Evolutionary conservation across 129 eudicot species (phyloP).

Genomic region (Scalesia atractyloides): DNA sequence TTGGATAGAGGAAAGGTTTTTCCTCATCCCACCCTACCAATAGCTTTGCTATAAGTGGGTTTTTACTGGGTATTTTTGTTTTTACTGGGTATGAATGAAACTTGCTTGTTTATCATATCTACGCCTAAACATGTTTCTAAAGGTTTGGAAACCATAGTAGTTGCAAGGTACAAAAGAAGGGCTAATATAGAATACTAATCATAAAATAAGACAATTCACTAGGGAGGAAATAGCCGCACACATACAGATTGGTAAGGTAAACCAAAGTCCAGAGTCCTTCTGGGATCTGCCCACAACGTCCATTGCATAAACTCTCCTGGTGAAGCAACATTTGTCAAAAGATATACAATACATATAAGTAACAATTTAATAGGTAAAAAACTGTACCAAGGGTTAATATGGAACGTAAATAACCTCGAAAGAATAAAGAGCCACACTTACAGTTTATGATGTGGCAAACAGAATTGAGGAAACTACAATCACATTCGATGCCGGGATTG

Average conservation of each 20-base stretch:
- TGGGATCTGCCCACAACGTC: constrained; percentile 51
- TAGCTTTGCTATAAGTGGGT: too few relatives aligned
- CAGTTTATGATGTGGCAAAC: constrained; percentile 64
- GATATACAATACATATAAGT: neutral
- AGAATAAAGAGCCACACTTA: constrained; percentile 37
- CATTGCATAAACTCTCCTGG: constrained; percentile 55
- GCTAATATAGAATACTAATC: too few relatives aligned
- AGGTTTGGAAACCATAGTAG: too few relatives aligned
- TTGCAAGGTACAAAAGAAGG: too few relatives aligned
- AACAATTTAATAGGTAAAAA: too few relatives aligned
- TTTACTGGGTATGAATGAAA: too few relatives aligned
- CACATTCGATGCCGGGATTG: constrained; percentile 66
- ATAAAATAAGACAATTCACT: too few relatives aligned
- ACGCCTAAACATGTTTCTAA: too few relatives aligned
- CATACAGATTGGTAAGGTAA: constrained; percentile 63
- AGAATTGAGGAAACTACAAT: constrained; percentile 43
- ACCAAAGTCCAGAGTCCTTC: constrained; percentile 77
- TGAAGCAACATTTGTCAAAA: neutral
- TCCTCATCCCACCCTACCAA: too few relatives aligned
- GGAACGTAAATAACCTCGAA: neutral
- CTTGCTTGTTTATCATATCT: too few relatives aligned
- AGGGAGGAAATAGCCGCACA: neutral
- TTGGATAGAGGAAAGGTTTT: too few relatives aligned
- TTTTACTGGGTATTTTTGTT: too few relatives aligned
- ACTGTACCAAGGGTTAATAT: neutral